Evolutionary conservation across 352 stramenopile genomes (phyloP), one percentile per base, ranked within the genome.

Genomic region (Phytophthora syringae): DNA sequence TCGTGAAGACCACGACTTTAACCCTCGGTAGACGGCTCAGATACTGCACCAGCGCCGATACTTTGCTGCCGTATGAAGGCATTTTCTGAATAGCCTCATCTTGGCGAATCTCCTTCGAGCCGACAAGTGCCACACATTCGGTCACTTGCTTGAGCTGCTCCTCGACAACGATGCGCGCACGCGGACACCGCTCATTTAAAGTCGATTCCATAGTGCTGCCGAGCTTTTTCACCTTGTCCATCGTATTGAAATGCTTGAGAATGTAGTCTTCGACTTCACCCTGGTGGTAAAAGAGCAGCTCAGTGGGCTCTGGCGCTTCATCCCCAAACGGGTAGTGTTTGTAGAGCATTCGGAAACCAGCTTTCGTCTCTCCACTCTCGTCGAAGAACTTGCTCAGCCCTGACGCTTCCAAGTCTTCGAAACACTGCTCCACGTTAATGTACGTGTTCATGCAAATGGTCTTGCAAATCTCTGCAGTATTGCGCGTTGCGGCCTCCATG

Each of bases 1-100:
- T 93, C 16, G 82, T 92, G 62, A 96, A 96, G 37, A 96, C 66
- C 42, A 96, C 88, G 15, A 90, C 84, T 51, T 93, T 86, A 39
- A 80, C 76, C 13, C 54, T 79, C n/a, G 67, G 40, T 28, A 90
- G 45, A 6, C 76, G 74, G 18, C 65, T 64, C 21, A 95, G 62
- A 48, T 90, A 93, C 43, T 79, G 75, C 52, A 96, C 76, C 13
- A 96, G 60, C 10, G 80, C 64, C 25, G 78, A 79, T 42, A 91
- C 88, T 66, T 96, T 96, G 60, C 66, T 90, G 22, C 88, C 88
- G 62, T 89, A 86, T n/a, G 55, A 56, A 40, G 73, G 73, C 36
- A 78, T 71, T 30, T 58, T 54, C 20, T 65, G 65, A 3, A 65
- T 62, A 10, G 52, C 54, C 16, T 77, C 61, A 44, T 76, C 60